phyloP scores from a whole-genome alignment of 2,329 filamentous ascomycete genomes.

The Beauveria varroae region DNA sequence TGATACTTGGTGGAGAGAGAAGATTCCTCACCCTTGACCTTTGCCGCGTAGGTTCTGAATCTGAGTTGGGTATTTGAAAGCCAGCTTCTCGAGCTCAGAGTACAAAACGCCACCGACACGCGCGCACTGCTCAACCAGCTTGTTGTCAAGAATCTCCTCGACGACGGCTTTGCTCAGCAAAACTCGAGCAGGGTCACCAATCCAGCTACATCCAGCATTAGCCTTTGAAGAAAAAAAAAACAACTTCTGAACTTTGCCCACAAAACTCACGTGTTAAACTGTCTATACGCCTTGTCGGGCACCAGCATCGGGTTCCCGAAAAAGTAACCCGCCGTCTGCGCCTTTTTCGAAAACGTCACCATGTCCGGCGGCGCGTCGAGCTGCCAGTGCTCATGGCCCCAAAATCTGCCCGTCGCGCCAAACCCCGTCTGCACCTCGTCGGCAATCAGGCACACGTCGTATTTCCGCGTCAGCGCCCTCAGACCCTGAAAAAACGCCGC shows the following conservation, averaged over 20 bases:
- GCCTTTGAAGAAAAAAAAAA: too few species aligned
- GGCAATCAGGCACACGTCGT: slow-evolving; percentile 67
- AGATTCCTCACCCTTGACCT: slow-evolving; percentile 28
- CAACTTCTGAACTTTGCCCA: too few species aligned
- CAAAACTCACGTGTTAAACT: slow-evolving; percentile 60
- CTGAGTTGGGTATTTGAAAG: slow-evolving; percentile 58
- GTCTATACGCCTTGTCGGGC: slow-evolving; percentile 75
- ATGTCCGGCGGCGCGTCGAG: slow-evolving; percentile 67
- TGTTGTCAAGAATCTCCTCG: slow-evolving; percentile 61
- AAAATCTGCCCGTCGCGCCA: slow-evolving; percentile 80
- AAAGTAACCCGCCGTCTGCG: slow-evolving; percentile 78
- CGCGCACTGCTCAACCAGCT: slow-evolving; percentile 59
- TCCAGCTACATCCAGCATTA: slow-evolving; percentile 36
- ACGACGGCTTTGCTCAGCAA: slow-evolving; percentile 73
- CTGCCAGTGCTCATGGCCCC: slow-evolving; percentile 82
- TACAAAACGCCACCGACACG: slow-evolving; percentile 63
- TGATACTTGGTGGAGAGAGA: not conserved
- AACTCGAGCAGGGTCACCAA: slow-evolving; percentile 72
- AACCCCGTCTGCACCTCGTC: slow-evolving; percentile 82
- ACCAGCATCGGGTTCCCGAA: slow-evolving; percentile 66
- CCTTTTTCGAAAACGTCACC: slow-evolving; percentile 86
- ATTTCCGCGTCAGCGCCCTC: slow-evolving; percentile 61
- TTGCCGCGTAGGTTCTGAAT: slow-evolving; percentile 70
- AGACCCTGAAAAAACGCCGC: slow-evolving; percentile 71
- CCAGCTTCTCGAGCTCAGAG: slow-evolving; percentile 53